These are phyloP conservation scores for Adansonia grandidieri DNA, from an alignment of 441 rosid species.

Conservation along the genomic window DNA sequence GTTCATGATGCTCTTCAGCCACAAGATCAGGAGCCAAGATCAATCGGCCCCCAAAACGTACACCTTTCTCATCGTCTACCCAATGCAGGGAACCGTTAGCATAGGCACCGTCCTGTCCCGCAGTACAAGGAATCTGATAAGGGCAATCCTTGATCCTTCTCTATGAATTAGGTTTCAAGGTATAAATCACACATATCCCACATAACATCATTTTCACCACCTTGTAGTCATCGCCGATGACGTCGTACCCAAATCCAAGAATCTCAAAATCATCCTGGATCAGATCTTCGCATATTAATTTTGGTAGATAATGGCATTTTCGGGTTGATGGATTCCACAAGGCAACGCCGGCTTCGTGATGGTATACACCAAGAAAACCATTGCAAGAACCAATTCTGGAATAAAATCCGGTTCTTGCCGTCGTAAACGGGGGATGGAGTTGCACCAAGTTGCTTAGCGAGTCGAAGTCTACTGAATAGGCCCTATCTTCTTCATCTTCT, in stretches of 20 bases:
- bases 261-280: background rate
- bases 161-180: background rate
- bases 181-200: background rate
- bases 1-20: background rate
- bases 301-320: slow-evolving; percentile 1
- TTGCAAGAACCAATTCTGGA: background rate
- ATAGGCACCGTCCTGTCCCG: background rate
- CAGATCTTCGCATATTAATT: background rate
- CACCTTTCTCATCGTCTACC: background rate
- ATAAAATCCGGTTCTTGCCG: background rate
- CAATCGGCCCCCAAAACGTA: background rate
- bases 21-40: slow-evolving; percentile 2
- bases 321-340: background rate
- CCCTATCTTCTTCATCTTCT: background rate
- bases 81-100: background rate
- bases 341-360: background rate
- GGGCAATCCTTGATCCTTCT: slow-evolving; percentile 3
- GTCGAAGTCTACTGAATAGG: background rate
- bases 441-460: background rate
- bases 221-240: background rate
- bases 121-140: background rate
- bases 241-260: background rate
- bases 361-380: background rate
- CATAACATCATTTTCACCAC: background rate
- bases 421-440: background rate